These are phyloP conservation scores for Lagerstroemia speciosa DNA, from an alignment of 345 rosid genomes.

Conservation along the genomic window DNA sequence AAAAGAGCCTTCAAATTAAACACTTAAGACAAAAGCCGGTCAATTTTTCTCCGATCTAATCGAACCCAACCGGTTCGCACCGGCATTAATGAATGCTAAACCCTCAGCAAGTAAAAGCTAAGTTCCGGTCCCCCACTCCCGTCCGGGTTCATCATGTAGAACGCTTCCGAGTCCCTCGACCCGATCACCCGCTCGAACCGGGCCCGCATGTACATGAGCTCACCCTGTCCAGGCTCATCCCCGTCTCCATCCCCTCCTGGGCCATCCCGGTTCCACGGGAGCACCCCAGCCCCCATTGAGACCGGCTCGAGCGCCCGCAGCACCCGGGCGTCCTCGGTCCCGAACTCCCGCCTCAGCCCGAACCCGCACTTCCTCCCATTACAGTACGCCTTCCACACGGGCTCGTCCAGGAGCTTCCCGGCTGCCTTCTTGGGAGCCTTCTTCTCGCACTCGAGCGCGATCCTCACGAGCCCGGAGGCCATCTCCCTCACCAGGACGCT, in stretches of 20 bases:
- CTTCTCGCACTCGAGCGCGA: slow-evolving; percentile 70
- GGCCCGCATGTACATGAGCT: slow-evolving; percentile 95
- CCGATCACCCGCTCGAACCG: slow-evolving; percentile 87
- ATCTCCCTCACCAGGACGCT: slow-evolving; percentile 74
- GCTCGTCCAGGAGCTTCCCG: slow-evolving; percentile 50
- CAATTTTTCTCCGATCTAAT: too few relatives aligned
- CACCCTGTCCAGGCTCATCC: slow-evolving; percentile 49
- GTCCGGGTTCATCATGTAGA: slow-evolving; percentile 91
- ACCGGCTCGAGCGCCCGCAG: slow-evolving; percentile 72
- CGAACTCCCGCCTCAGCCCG: slow-evolving; percentile 58
- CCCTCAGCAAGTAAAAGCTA: slow-evolving; percentile 73
- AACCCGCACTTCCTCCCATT: slow-evolving; percentile 85
- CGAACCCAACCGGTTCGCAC: too few relatives aligned
- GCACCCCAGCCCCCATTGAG: slow-evolving; percentile 92
- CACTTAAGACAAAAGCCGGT: too few relatives aligned
- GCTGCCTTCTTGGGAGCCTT: slow-evolving; percentile 22
- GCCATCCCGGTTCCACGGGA: slow-evolving; percentile 32
- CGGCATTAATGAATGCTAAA: slow-evolving; percentile 8
- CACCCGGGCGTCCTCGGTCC: slow-evolving; percentile 53
- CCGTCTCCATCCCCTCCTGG: slow-evolving; percentile 19
- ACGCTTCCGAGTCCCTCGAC: slow-evolving; percentile 83
- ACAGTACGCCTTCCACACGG: slow-evolving; percentile 73
- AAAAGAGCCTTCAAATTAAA: too few relatives aligned
- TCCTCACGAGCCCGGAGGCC: slow-evolving; percentile 87
- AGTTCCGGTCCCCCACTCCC: slow-evolving; percentile 86